Evolutionary conservation across 2,329 filamentous ascomycete species (phyloP).

Genomic region (Botryotinia convoluta): DNA sequence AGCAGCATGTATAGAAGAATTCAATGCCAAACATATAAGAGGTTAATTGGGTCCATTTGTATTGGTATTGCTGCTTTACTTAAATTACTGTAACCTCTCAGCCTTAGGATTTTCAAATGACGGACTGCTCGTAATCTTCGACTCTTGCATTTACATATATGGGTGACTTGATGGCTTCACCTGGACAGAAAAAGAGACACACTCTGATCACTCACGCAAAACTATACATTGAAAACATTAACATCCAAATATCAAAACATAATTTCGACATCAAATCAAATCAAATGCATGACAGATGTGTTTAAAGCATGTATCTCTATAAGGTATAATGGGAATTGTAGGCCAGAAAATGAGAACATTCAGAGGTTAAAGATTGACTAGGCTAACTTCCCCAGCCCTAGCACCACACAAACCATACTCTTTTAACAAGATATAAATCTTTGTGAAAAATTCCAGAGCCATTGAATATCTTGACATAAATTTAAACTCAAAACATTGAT

Average conservation of each 20-base stretch:
- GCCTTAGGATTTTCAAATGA: background rate
- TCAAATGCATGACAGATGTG: no score
- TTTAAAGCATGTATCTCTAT: no score
- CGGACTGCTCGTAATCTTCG: background rate
- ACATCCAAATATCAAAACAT: background rate
- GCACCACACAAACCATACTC: no score
- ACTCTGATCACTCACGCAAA: background rate
- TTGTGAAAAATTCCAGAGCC: no score
- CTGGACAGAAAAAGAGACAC: no score
- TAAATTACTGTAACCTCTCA: fast-evolving
- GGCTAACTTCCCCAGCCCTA: no score
- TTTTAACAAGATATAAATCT: no score
- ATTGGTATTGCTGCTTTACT: background rate
- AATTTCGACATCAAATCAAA: no score
- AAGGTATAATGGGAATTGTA: no score
- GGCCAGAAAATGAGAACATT: background rate
- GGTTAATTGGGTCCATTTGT: no score
- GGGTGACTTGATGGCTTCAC: background rate
- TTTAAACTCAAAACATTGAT: fast-evolving
- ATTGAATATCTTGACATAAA: fast-evolving
- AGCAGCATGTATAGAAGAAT: no score
- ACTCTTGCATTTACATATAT: background rate
- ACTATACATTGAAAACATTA: background rate
- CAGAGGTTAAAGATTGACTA: background rate
- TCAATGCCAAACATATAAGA: no score